Conservation (phyloP, 768 basidiomycete species). For the Mycena maculata region DNA sequence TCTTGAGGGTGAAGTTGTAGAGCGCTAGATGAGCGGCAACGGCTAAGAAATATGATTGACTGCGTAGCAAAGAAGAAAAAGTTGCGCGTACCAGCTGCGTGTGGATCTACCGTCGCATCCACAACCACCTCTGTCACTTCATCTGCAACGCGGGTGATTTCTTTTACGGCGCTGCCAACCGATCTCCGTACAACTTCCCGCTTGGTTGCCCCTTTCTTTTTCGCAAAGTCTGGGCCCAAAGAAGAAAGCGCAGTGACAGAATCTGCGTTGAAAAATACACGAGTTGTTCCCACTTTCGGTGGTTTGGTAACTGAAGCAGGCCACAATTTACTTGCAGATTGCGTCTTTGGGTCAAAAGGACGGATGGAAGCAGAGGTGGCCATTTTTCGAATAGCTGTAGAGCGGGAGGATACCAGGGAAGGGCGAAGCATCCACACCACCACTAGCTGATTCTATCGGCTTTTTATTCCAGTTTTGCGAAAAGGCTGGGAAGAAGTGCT, state of each 20-base stretch:
- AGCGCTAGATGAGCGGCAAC: constrained; percentile 82
- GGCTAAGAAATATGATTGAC: constrained; percentile 53
- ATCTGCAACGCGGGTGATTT: constrained; percentile 67
- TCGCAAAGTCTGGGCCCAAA: constrained; percentile 64
- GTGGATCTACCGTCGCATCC: constrained; percentile 75
- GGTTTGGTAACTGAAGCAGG: constrained; percentile 59
- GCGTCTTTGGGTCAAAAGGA: constrained; percentile 63
- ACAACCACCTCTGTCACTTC: constrained; percentile 71
- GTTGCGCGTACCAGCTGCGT: constrained; percentile 74
- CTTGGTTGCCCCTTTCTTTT: constrained; percentile 57
- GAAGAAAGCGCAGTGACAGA: constrained; percentile 68
- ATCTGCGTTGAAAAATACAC: constrained; percentile 66
- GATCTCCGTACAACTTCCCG: constrained; percentile 79
- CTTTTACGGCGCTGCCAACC: constrained; percentile 79
- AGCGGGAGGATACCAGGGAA: not conserved
- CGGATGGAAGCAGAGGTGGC: constrained; percentile 68
- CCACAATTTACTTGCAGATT: constrained; percentile 60
- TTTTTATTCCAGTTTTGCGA: no score
- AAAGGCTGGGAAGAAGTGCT: no score
- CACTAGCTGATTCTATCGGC: no score
- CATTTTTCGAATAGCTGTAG: constrained; percentile 49
- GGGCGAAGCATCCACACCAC: constrained; percentile 21
- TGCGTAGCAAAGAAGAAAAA: constrained; percentile 5
- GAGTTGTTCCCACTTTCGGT: constrained; percentile 71
- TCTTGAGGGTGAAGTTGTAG: constrained; percentile 85